Evolutionary conservation across 192 early-diverging fungal genomes (phyloP).

Genomic region (Spizellomyces punctatus): DNA sequence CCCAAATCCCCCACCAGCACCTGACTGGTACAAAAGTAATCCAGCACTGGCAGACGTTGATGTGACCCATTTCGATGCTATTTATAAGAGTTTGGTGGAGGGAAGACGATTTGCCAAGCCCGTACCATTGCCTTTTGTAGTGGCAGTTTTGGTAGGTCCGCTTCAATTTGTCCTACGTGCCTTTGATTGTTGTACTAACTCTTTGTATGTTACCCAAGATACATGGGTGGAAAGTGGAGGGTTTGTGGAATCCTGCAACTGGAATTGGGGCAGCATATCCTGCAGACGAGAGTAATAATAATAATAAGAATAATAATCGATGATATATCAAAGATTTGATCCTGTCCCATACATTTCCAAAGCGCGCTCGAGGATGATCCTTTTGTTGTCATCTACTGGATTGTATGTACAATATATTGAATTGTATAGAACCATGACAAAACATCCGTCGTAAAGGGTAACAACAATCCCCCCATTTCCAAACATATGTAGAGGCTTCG

Average conservation of each 20-base stretch:
- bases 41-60: constrained; percentile 42
- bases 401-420: too few species aligned
- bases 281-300: not conserved
- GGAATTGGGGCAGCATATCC: constrained; percentile 9
- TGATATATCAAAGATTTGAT: too few species aligned
- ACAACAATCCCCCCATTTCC: too few species aligned
- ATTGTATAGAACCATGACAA: not conserved
- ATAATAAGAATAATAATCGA: too few species aligned
- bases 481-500: too few species aligned
- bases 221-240: constrained; percentile 52
- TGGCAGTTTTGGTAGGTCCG: constrained; percentile 41
- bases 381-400: too few species aligned
- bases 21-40: constrained; percentile 34
- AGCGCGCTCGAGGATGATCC: too few species aligned
- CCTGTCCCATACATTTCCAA: too few species aligned
- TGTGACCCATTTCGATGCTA: constrained; percentile 42
- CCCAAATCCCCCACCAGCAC: constrained; percentile 14
- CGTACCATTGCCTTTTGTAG: constrained; percentile 52
- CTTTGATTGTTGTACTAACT: not conserved
- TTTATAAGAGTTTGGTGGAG: constrained; percentile 46
- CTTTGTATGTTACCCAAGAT: constrained; percentile 27
- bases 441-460: too few species aligned
- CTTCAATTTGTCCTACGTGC: not conserved
- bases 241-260: constrained; percentile 36
- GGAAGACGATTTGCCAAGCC: constrained; percentile 49